phyloP scores from a whole-genome alignment of 192 early-diverging fungal genomes.

The Entophlyctis luteolus region DNA sequence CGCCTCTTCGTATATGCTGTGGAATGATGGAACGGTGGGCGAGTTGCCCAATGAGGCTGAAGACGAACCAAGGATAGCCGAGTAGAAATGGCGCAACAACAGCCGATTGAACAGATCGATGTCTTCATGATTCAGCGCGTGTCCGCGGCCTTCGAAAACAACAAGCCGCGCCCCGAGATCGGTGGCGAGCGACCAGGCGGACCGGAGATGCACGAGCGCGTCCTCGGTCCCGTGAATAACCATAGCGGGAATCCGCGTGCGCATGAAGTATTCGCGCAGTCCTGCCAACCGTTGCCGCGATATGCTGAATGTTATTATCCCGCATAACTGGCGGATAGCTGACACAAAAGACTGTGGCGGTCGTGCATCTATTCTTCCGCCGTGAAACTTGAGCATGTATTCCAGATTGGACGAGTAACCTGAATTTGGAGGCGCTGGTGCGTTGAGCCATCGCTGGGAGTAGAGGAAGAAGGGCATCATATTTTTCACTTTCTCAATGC shows the following conservation, averaged over 20 bases:
- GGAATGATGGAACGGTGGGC: background rate
- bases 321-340: constrained; percentile 17
- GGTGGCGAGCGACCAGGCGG: constrained; percentile 2
- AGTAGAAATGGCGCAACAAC: constrained; percentile 28
- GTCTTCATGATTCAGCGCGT: constrained; percentile 34
- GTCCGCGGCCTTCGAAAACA: constrained; percentile 33
- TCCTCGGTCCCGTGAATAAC: constrained; percentile 35
- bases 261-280: background rate
- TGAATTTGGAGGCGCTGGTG: constrained; percentile 15
- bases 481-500: constrained; percentile 32
- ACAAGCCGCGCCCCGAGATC: constrained; percentile 24
- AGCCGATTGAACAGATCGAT: constrained; percentile 24
- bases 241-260: constrained; percentile 23
- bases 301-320: constrained; percentile 23
- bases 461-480: constrained; percentile 35
- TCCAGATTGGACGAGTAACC: constrained; percentile 25
- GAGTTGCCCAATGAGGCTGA: background rate
- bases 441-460: constrained; percentile 36
- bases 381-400: constrained; percentile 31
- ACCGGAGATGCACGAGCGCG: constrained; percentile 18
- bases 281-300: background rate
- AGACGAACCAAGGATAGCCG: constrained; percentile 1
- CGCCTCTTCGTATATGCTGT: background rate
- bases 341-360: constrained; percentile 21
- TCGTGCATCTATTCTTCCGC: constrained; percentile 16